Conservation (phyloP, 2,329 filamentous ascomycete genomes). For the Epichloe amarillans region DNA sequence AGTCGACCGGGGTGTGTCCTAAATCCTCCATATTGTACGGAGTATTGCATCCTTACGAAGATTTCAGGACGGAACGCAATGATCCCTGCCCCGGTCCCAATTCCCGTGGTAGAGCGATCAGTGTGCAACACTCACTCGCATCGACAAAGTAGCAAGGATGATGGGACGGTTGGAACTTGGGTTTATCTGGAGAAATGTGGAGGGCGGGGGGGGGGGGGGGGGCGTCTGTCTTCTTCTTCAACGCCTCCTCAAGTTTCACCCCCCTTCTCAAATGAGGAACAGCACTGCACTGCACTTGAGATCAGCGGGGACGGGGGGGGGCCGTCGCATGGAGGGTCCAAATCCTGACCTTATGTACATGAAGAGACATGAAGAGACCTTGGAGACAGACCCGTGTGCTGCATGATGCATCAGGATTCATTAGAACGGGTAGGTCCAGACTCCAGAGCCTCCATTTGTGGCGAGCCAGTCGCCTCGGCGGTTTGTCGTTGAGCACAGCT, state of each 20-base stretch:
- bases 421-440: too few relatives aligned
- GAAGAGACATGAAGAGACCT: background rate
- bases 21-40: conserved; percentile 5
- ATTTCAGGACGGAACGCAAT: background rate
- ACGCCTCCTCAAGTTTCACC: too few relatives aligned
- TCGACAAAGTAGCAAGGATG: too few relatives aligned
- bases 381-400: background rate
- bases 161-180: conserved; percentile 2
- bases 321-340: background rate
- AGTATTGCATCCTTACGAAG: background rate
- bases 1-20: conserved; percentile 4
- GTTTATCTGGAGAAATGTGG: conserved; percentile 7
- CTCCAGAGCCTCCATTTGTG: too few relatives aligned
- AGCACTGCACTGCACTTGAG: background rate
- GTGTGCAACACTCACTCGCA: background rate
- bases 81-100: background rate
- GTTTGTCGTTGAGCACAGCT: background rate
- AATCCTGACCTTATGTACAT: too few relatives aligned
- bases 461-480: background rate
- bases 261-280: too few relatives aligned
- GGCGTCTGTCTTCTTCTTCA: too few relatives aligned
- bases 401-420: too few relatives aligned
- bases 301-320: background rate
- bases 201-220: background rate
- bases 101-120: background rate